phyloP scores from a whole-genome alignment of 2,329 filamentous ascomycete genomes.

The Fusarium temperatum region DNA sequence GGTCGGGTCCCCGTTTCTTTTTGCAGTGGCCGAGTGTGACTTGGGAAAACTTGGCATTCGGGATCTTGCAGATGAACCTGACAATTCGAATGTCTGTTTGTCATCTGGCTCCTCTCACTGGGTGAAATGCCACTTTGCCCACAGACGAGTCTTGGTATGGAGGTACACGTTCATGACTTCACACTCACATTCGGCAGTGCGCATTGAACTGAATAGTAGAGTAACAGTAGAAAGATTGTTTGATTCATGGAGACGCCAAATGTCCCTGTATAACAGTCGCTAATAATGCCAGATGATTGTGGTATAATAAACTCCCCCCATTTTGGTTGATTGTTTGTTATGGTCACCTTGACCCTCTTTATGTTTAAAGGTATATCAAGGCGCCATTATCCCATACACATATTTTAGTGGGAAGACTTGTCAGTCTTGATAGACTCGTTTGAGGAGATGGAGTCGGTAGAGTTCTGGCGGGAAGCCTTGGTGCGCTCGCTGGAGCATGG shows the following conservation, averaged over 20 bases:
- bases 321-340: slow-evolving; percentile 1
- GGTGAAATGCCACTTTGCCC: background rate
- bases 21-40: background rate
- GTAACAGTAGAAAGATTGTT: slow-evolving; percentile 20
- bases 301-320: slow-evolving; percentile 29
- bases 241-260: slow-evolving; percentile 36
- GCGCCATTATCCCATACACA: background rate
- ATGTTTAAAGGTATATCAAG: background rate
- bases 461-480: slow-evolving; percentile 50
- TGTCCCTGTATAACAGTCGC: slow-evolving; percentile 34
- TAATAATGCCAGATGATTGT: slow-evolving; percentile 40
- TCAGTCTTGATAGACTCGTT: slow-evolving; percentile 42
- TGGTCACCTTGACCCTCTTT: background rate
- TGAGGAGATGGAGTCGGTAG: slow-evolving; percentile 48
- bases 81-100: slow-evolving; percentile 18
- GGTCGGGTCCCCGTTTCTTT: background rate
- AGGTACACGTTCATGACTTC: background rate
- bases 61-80: slow-evolving; percentile 23
- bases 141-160: background rate
- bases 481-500: slow-evolving; percentile 49
- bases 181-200: background rate
- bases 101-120: slow-evolving; percentile 28
- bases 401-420: slow-evolving; percentile 36
- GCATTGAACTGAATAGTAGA: background rate
- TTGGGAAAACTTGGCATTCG: slow-evolving; percentile 27